Evolutionary conservation across 2,329 filamentous ascomycete species (phyloP).

Genomic region (Cordyceps fumosorosea): DNA sequence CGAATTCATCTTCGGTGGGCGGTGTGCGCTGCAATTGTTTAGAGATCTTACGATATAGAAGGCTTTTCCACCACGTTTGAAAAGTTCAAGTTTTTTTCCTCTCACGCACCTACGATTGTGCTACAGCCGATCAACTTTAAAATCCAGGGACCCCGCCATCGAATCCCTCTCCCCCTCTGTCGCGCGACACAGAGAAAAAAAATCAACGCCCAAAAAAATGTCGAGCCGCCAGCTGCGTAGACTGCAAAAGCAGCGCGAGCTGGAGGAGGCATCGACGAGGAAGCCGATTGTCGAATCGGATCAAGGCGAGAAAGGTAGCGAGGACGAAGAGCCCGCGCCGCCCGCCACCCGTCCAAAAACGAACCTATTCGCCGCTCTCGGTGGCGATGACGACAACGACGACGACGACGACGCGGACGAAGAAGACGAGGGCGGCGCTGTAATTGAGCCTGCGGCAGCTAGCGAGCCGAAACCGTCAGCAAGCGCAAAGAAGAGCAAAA

Average conservation of each 20-base stretch:
- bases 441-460: constrained; percentile 28
- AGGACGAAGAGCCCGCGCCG: constrained; percentile 17
- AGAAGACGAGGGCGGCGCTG: constrained; percentile 16
- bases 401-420: constrained; percentile 29
- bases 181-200: constrained; percentile 1
- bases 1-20: neutral
- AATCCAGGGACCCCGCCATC: neutral
- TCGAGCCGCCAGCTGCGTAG: constrained; percentile 47
- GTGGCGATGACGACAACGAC: constrained; percentile 35
- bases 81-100: neutral
- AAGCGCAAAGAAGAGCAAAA: constrained; percentile 26
- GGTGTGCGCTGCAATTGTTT: neutral
- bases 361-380: constrained; percentile 48
- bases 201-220: constrained; percentile 29
- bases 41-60: neutral
- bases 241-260: constrained; percentile 44
- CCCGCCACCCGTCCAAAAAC: constrained; percentile 30
- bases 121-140: neutral
- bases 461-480: constrained; percentile 19
- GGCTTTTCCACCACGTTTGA: no score
- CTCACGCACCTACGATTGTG: neutral
- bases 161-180: neutral
- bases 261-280: constrained; percentile 24
- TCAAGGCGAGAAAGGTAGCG: constrained; percentile 28
- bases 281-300: constrained; percentile 16